These are phyloP conservation scores for Cladosporium oxysporum DNA, from an alignment of 2,329 filamentous ascomycete genomes.

Conservation along the genomic window DNA sequence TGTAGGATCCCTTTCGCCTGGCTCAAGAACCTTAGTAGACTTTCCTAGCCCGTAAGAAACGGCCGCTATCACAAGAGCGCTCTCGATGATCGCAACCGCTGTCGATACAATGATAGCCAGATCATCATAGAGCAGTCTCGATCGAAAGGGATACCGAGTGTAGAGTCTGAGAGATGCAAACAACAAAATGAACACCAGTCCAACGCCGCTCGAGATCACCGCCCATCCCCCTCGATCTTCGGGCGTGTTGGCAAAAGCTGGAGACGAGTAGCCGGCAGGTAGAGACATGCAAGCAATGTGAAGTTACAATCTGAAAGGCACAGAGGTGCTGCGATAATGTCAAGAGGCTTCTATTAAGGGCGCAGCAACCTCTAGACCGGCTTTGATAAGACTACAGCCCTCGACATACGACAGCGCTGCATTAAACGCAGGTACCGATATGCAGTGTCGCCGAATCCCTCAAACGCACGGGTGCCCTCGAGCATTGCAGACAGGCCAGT, in stretches of 20 bases:
- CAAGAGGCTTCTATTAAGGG: neutral
- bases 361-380: neutral
- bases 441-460: neutral
- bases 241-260: constrained; percentile 1
- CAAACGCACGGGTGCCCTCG: neutral
- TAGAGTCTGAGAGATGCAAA: constrained; percentile 12
- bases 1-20: neutral
- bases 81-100: constrained; percentile 2
- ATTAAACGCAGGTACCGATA: neutral
- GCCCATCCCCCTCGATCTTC: constrained; percentile 11
- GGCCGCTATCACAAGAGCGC: constrained; percentile 5
- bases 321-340: neutral
- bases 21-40: neutral
- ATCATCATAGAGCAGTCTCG: constrained; percentile 5
- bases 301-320: neutral
- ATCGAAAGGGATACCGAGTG: constrained; percentile 11
- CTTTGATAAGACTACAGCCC: neutral
- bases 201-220: constrained; percentile 2
- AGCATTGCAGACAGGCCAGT: neutral
- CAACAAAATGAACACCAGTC: constrained; percentile 11
- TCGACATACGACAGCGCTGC: neutral
- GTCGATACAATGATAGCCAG: neutral
- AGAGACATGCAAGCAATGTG: constrained; percentile 1
- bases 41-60: constrained; percentile 15
- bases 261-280: constrained; percentile 11